phyloP scores from a whole-genome alignment of 2,329 filamentous ascomycete species.

The Davidsoniella neocaledoniae region DNA sequence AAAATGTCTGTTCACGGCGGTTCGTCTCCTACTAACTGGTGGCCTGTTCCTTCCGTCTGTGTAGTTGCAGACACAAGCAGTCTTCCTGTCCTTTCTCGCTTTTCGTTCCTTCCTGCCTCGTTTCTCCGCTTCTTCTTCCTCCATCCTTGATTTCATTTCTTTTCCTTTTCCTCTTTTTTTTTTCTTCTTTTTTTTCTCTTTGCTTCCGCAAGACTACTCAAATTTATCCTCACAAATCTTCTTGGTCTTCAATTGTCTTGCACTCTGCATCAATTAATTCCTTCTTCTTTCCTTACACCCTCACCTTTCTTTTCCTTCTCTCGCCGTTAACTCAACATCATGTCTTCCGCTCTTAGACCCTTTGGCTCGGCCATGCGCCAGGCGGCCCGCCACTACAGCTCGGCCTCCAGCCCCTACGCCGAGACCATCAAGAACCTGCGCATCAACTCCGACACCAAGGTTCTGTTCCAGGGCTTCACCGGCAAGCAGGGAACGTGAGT shows the following conservation, averaged over 20 bases:
- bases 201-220: not conserved
- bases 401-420: slow-evolving; percentile 50
- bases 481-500: slow-evolving; percentile 89
- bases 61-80: too few relatives aligned
- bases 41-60: slow-evolving; percentile 1
- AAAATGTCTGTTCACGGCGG: not conserved
- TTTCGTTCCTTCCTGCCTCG: slow-evolving; percentile 4
- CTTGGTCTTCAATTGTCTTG: slow-evolving; percentile 6
- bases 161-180: not conserved
- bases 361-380: slow-evolving; percentile 52
- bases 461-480: slow-evolving; percentile 94
- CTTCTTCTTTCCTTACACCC: slow-evolving; percentile 5
- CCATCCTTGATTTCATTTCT: slow-evolving; percentile 4
- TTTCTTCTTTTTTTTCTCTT: not conserved
- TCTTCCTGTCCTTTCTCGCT: not conserved
- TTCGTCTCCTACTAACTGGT: not conserved
- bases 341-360: slow-evolving; percentile 64
- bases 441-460: slow-evolving; percentile 85
- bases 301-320: slow-evolving; percentile 8
- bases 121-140: slow-evolving; percentile 5
- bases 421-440: slow-evolving; percentile 70
- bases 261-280: slow-evolving; percentile 11
- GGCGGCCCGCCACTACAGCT: slow-evolving; percentile 57
- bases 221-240: slow-evolving; percentile 3
- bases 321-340: slow-evolving; percentile 26